These are phyloP conservation scores for Colletotrichum sp. DNA, from an alignment of 2,329 filamentous ascomycete genomes.

Conservation along the genomic window DNA sequence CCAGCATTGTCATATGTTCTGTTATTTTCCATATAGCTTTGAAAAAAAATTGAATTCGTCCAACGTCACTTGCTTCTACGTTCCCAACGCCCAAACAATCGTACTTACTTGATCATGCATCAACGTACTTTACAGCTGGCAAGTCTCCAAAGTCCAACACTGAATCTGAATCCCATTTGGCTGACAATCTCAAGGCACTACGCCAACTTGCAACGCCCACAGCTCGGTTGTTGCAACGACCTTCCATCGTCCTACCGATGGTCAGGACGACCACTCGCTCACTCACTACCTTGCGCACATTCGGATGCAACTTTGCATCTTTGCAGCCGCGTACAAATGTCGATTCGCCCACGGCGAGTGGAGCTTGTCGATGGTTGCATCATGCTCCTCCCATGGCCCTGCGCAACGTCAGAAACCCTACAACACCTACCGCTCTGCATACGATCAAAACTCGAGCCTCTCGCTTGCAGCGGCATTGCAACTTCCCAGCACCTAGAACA, in stretches of 20 bases:
- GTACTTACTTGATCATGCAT: background rate
- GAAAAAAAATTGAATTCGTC: no score
- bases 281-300: background rate
- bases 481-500: background rate
- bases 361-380: rapidly evolving
- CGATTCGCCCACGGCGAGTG: rapidly evolving
- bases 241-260: background rate
- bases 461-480: rapidly evolving
- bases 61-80: background rate
- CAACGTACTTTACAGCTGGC: background rate
- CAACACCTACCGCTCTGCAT: background rate
- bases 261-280: background rate
- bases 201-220: background rate
- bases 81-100: background rate
- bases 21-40: background rate
- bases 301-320: background rate
- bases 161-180: background rate
- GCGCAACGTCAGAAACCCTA: background rate
- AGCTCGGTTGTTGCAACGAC: background rate
- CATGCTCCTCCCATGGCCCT: background rate
- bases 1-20: background rate
- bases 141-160: background rate
- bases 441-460: rapidly evolving
- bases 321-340: background rate
- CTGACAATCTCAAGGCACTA: background rate